Conservation (phyloP, 1,139 yeast species). For the Diutina ranongensis region DNA sequence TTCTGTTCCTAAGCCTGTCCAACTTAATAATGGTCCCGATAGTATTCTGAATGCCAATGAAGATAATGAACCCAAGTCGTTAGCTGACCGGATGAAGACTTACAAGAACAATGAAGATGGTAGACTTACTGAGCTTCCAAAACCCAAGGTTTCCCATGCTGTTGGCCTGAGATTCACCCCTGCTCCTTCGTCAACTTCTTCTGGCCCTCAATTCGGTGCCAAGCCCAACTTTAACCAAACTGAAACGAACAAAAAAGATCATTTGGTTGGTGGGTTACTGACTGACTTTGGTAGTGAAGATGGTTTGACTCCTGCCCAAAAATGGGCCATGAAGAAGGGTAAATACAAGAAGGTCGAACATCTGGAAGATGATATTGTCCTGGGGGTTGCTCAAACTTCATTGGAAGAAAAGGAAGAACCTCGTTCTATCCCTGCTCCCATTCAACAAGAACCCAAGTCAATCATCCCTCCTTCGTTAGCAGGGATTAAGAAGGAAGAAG, state of each 20-base stretch:
- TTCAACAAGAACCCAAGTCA: constrained; percentile 10
- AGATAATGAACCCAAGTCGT: constrained; percentile 19
- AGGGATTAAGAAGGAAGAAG: constrained; percentile 11
- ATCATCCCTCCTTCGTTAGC: constrained; percentile 12
- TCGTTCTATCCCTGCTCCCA: constrained; percentile 15
- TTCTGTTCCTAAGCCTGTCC: constrained; percentile 23
- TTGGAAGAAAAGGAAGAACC: constrained; percentile 10
- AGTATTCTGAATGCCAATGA: constrained; percentile 10
- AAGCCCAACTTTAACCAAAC: constrained; percentile 11
- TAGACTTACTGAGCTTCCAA: constrained; percentile 52
- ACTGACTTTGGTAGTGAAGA: constrained; percentile 60
- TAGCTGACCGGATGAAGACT: constrained; percentile 32
- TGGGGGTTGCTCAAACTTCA: background rate
- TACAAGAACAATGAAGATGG: constrained; percentile 28
- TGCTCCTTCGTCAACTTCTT: constrained; percentile 19
- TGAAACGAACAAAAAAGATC: constrained; percentile 21
- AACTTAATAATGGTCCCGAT: constrained; percentile 10
- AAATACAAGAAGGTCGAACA: constrained; percentile 17
- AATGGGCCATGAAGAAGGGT: constrained; percentile 90
- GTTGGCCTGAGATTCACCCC: constrained; percentile 41
- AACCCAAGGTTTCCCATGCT: constrained; percentile 43
- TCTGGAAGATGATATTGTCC: background rate
- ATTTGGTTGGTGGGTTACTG: constrained; percentile 51
- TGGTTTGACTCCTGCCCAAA: constrained; percentile 90
- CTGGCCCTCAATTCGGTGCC: constrained; percentile 41